phyloP scores from a whole-genome alignment of 768 basidiomycete species.

The Tricholomella constricta region DNA sequence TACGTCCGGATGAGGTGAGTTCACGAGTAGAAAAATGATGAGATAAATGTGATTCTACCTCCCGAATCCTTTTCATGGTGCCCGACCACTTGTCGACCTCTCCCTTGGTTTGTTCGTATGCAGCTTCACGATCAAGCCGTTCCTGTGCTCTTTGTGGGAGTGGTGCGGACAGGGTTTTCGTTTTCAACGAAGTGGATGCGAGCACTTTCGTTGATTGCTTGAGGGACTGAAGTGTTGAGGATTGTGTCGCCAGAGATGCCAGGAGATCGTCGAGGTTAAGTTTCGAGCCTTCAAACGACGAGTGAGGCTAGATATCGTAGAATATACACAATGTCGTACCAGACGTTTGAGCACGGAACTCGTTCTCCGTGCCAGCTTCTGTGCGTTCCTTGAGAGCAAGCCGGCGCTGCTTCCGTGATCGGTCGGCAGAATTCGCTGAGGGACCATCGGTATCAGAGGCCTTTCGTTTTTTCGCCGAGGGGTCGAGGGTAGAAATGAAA shows the following conservation, averaged over 20 bases:
- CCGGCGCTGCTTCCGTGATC: constrained; percentile 54
- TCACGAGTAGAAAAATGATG: constrained; percentile 1
- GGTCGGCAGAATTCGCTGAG: constrained; percentile 23
- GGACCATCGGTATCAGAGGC: constrained; percentile 36
- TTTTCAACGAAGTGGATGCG: constrained; percentile 48
- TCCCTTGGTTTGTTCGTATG: constrained; percentile 89
- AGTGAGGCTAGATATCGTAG: not conserved
- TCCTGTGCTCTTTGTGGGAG: constrained; percentile 87
- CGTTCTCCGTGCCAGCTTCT: constrained; percentile 78
- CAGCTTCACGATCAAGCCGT: constrained; percentile 88
- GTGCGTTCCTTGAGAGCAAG: constrained; percentile 67
- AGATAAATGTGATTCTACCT: constrained; percentile 46
- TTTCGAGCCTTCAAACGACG: constrained; percentile 46
- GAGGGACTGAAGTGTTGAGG: constrained; percentile 60
- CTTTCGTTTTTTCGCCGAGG: constrained; percentile 70
- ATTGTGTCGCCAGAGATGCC: constrained; percentile 65
- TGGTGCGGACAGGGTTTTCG: constrained; percentile 76
- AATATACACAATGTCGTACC: constrained; percentile 33
- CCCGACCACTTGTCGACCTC: constrained; percentile 94
- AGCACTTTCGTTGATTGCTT: constrained; percentile 72
- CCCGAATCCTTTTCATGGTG: constrained; percentile 89
- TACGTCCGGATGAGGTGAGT: constrained; percentile 26
- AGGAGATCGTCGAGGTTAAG: constrained; percentile 76
- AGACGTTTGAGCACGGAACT: constrained; percentile 62
- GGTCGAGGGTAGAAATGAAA: constrained; percentile 71